Evolutionary conservation across 441 rosid species (phyloP).

Genomic region (Raphanus hybrid): DNA sequence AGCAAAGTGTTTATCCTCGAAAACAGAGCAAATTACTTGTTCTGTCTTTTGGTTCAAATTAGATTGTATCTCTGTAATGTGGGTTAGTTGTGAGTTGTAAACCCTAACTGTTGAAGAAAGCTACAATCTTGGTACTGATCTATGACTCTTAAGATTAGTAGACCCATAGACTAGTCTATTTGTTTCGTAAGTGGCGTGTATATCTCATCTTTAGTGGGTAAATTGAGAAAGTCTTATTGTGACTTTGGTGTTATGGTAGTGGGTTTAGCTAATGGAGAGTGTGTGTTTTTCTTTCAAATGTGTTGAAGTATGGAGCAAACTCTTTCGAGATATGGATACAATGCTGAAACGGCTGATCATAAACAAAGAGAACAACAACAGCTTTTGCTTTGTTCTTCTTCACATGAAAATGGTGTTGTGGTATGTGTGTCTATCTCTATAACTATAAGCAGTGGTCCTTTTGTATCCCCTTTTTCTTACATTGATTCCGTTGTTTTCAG

Average conservation of each 20-base stretch:
- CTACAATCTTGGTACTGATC: constrained; percentile 7
- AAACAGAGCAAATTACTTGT: too few species aligned
- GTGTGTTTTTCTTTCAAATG: not conserved
- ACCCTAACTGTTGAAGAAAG: constrained; percentile 4
- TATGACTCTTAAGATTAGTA: not conserved
- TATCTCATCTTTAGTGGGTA: not conserved
- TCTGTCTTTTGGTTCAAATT: too few species aligned
- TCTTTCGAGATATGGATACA: constrained; percentile 36
- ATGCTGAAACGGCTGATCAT: constrained; percentile 13
- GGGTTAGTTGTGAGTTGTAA: not conserved
- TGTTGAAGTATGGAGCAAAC: constrained; percentile 42
- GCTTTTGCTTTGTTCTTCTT: constrained; percentile 25
- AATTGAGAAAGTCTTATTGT: not conserved
- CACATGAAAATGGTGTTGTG: constrained; percentile 27
- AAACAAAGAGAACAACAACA: constrained; percentile 24
- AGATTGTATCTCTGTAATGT: not conserved
- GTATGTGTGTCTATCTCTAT: constrained; percentile 9
- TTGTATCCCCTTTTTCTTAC: not conserved
- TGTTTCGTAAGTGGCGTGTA: too few species aligned
- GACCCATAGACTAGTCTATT: too few species aligned
- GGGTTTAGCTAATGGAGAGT: constrained; percentile 4
- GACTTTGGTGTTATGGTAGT: constrained; percentile 12
- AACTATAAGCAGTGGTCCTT: not conserved
- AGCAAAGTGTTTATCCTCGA: constrained; percentile 1
- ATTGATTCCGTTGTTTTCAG: constrained; percentile 18